A percentile compares a stretch with the other conserved stretches of the same genome.
These are phyloP conservation scores for Cucurbita ficifolia DNA, from an alignment of 306 rosid species.

Conservation along the genomic window DNA sequence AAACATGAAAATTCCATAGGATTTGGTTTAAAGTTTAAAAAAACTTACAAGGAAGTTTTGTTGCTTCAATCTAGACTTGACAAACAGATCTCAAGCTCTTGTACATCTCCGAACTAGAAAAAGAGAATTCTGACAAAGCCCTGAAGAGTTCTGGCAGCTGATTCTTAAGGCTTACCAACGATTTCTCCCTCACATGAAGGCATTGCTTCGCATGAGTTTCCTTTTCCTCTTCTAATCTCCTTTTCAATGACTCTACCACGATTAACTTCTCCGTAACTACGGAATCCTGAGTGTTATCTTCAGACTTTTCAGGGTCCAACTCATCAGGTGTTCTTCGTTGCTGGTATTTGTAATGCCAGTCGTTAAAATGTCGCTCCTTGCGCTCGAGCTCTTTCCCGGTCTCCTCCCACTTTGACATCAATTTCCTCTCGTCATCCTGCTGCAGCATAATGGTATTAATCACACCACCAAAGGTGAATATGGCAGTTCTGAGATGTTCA, in stretches of 20 bases:
- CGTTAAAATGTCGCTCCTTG: constrained; percentile 51
- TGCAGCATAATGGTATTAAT: constrained; percentile 35
- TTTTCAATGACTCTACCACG: constrained; percentile 35
- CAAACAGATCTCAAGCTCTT: constrained; percentile 27
- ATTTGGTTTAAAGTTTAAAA: not conserved
- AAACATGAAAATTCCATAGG: not conserved
- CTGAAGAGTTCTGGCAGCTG: constrained; percentile 77
- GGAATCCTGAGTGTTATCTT: constrained; percentile 17
- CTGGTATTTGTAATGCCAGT: constrained; percentile 61
- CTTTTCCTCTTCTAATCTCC: constrained; percentile 54
- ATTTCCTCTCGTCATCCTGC: constrained; percentile 54
- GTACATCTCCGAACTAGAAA: constrained; percentile 60
- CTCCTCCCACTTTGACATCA: constrained; percentile 59
- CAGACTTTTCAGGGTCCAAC: constrained; percentile 34
- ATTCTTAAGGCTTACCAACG: constrained; percentile 44
- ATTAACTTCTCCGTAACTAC: constrained; percentile 40
- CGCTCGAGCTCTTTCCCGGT: constrained; percentile 57
- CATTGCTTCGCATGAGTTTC: constrained; percentile 45
- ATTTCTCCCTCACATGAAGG: constrained; percentile 72
- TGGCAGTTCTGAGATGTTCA: constrained; percentile 54
- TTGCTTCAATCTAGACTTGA: constrained; percentile 16
- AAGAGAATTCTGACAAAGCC: constrained; percentile 45
- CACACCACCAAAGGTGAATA: constrained; percentile 47
- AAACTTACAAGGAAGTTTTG: not conserved
- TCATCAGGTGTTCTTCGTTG: constrained; percentile 48